phyloP scores from a whole-genome alignment of 106 monocot species.

The Dendrobium huoshanense region DNA sequence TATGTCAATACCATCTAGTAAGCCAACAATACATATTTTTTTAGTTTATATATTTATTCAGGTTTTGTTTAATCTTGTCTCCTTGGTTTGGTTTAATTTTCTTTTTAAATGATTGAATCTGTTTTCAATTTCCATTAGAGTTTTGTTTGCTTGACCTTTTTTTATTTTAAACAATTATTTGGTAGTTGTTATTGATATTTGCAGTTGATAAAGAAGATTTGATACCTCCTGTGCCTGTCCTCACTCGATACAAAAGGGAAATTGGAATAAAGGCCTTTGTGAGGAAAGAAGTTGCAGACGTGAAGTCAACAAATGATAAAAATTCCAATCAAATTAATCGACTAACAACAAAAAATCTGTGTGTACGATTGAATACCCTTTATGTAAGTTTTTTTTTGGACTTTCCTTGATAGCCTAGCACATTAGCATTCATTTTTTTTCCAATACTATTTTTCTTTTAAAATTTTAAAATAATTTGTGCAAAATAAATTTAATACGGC shows the following conservation, averaged over 20 bases:
- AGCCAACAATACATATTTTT: background rate
- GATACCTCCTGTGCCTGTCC: conserved; percentile 80
- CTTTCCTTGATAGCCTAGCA: background rate
- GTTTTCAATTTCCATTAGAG: background rate
- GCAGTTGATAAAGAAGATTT: conserved; percentile 80
- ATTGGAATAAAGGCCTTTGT: conserved; percentile 75
- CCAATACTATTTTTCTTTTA: background rate
- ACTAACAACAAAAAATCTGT: conserved; percentile 62
- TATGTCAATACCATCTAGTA: background rate
- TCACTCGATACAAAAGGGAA: conserved; percentile 88
- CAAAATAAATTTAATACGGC: background rate
- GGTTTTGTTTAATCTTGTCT: background rate
- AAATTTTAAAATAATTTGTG: background rate
- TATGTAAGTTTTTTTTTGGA: conserved; percentile 57
- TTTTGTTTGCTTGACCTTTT: background rate
- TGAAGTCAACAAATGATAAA: conserved; percentile 48
- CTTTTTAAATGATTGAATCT: background rate
- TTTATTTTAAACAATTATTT: conserved; percentile 4
- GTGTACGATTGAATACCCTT: conserved; percentile 81
- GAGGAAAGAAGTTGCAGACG: conserved; percentile 54
- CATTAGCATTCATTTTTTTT: background rate
- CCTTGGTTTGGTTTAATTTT: background rate
- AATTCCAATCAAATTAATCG: conserved; percentile 68
- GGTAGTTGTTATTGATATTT: conserved; percentile 5
- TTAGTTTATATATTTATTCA: background rate